phyloP scores from a whole-genome alignment of 768 basidiomycete genomes.

The Macrolepiota albuminosa region DNA sequence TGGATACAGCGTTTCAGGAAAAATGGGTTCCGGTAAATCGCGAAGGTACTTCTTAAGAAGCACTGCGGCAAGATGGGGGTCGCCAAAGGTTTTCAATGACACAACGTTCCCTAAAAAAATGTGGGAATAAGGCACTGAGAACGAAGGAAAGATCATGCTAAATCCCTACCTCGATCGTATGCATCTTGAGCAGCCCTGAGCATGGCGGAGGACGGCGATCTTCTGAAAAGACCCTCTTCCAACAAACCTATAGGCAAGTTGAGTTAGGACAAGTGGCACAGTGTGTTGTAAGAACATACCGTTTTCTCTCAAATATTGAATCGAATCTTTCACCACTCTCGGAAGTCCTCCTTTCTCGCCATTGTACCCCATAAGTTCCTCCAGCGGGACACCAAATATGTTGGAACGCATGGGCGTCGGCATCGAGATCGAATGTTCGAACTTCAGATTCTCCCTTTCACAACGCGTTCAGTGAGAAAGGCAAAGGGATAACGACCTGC shows the following conservation, averaged over 20 bases:
- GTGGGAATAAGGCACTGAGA: slow-evolving; percentile 3
- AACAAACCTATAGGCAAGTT: slow-evolving; percentile 40
- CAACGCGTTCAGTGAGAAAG: background rate
- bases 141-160: background rate
- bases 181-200: slow-evolving; percentile 76
- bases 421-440: slow-evolving; percentile 64
- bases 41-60: slow-evolving; percentile 83
- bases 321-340: slow-evolving; percentile 71
- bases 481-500: background rate
- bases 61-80: slow-evolving; percentile 80
- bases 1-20: slow-evolving; percentile 66
- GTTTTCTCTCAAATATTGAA: slow-evolving; percentile 62
- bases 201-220: slow-evolving; percentile 69
- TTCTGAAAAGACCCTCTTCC: slow-evolving; percentile 77
- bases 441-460: slow-evolving; percentile 71
- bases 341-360: slow-evolving; percentile 85
- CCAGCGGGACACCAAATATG: slow-evolving; percentile 76
- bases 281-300: slow-evolving; percentile 29
- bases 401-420: slow-evolving; percentile 58
- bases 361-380: slow-evolving; percentile 78
- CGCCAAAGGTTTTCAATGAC: slow-evolving; percentile 68
- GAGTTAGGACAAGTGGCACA: background rate
- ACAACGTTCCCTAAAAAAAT: slow-evolving; percentile 65
- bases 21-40: slow-evolving; percentile 75
- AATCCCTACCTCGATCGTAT: slow-evolving; percentile 68